Base-by-base conservation (phyloP, 164 flowering plant species). In the Vitis cinerea region DNA sequence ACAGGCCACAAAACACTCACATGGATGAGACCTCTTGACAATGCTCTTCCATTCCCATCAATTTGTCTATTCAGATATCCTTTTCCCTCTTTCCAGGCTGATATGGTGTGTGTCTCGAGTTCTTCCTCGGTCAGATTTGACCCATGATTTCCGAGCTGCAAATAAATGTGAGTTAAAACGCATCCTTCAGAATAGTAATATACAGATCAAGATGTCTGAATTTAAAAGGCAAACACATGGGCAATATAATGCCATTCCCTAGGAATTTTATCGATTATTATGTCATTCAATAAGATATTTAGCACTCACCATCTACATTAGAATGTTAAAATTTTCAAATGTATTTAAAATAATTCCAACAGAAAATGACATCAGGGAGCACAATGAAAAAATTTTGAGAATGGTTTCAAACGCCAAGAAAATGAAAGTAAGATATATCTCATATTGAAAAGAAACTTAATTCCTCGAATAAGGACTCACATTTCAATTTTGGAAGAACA, bases 71-170 rank as follows among this genome's bases (percentile, higher is more conserved):
- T 80, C 47, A 88, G 66, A 62, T 83, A 83, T 65, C 81, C 71
- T 72, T 91, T 92, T 66, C 87, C 92, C 68, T 89, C 95, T 78
- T 94, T 94, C 98, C 98, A 94, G 54, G 95, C 97, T 70, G 93
- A 83, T 73, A 94, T 91, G 50, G 93, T 83, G 70, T 92, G 98
- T 66, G 94, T 94, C 71, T 90, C 98, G 57, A 94, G 97, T 77
- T 94, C 97, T 81, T 94, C 98, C 80, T 92, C 97, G 1, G 97
- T 89, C 80, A 94, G 72, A 81, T 86, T 92, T 72, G 97, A 84
- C 5, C 95, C 97, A 81, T 83, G 86, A 74, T 74, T 90, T 47
- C 97, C 93, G 72, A 94, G 91, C 98, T 94, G 91, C 74, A 78
- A 69, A 49, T 59, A 56, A 61, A 67, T 51, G 2, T 19, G 15